Evolutionary conservation across 2,329 filamentous ascomycete genomes (phyloP).

Genomic region (Trichoderma sp.): DNA sequence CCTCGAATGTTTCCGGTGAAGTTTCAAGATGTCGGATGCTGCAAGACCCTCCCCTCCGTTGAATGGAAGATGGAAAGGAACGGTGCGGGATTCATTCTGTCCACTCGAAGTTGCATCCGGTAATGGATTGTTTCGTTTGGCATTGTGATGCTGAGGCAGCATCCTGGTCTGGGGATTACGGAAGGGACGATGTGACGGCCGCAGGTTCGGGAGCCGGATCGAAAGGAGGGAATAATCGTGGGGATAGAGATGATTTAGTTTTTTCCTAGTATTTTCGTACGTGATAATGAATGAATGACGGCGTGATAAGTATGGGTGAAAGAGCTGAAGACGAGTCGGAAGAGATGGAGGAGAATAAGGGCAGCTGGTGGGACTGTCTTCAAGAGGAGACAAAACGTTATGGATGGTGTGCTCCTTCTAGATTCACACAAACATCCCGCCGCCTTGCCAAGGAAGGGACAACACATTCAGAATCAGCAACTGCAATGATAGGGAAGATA

Average conservation of each 20-base stretch:
- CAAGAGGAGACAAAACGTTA: not conserved
- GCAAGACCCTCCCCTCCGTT: constrained; percentile 25
- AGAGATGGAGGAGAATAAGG: not conserved
- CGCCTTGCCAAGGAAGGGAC: too few species aligned
- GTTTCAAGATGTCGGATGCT: constrained; percentile 31
- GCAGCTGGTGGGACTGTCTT: not conserved
- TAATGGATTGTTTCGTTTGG: constrained; percentile 36
- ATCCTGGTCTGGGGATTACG: constrained; percentile 35
- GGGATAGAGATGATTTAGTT: not conserved
- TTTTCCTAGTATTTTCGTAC: not conserved
- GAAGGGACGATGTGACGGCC: not conserved
- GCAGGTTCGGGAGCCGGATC: not conserved
- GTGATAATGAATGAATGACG: constrained; percentile 20
- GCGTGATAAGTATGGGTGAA: not conserved
- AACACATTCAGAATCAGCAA: too few species aligned
- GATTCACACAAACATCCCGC: too few species aligned
- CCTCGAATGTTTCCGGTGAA: constrained; percentile 37
- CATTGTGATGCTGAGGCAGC: constrained; percentile 35
- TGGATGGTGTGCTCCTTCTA: not conserved
- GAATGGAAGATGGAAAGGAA: constrained; percentile 21
- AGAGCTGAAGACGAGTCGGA: not conserved
- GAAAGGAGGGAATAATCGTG: constrained; percentile 6
- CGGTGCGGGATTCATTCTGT: constrained; percentile 26
- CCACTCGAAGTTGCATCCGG: constrained; percentile 31
- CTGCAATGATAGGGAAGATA: too few species aligned